These are phyloP conservation scores for Herpetospermum pedunculosum DNA, from an alignment of 306 rosid genomes.

Conservation along the genomic window DNA sequence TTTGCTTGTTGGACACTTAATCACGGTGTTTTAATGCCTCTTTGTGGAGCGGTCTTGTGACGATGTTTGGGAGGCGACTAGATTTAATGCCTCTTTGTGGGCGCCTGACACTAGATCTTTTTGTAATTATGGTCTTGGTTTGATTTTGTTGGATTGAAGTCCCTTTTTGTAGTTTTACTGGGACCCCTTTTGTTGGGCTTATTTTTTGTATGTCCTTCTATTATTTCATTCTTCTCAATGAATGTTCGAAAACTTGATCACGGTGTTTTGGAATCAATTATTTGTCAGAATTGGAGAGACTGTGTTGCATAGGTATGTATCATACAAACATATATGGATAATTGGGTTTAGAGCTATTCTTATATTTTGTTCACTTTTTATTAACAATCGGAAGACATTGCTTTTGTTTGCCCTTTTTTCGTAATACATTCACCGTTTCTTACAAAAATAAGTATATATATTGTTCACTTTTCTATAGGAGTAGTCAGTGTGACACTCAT, in stretches of 20 bases:
- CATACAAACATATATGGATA: not conserved
- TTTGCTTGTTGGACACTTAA: not conserved
- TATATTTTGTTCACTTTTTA: not conserved
- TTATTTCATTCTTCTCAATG: too few species aligned
- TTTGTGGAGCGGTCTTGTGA: too few species aligned
- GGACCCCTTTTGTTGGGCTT: too few species aligned
- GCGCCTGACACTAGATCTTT: too few species aligned
- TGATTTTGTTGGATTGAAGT: too few species aligned
- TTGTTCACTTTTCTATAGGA: not conserved
- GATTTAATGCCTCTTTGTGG: too few species aligned
- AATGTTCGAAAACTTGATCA: too few species aligned
- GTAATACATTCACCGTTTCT: not conserved
- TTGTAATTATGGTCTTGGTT: too few species aligned
- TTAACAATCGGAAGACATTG: not conserved
- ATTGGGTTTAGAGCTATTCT: not conserved
- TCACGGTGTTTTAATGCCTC: not conserved
- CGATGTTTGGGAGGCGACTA: too few species aligned
- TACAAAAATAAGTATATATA: not conserved
- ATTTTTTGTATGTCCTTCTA: too few species aligned
- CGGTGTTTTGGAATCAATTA: not conserved
- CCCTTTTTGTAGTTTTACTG: too few species aligned
- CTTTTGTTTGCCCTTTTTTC: not conserved
- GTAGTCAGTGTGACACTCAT: not conserved
- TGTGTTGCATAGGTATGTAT: not conserved
- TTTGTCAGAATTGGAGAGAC: not conserved